A percentile compares a stretch with the other conserved stretches of the same genome.
These are phyloP conservation scores for Tetrapisispora arboricola DNA, from an alignment of 805 yeast genomes.

Conservation along the genomic window DNA sequence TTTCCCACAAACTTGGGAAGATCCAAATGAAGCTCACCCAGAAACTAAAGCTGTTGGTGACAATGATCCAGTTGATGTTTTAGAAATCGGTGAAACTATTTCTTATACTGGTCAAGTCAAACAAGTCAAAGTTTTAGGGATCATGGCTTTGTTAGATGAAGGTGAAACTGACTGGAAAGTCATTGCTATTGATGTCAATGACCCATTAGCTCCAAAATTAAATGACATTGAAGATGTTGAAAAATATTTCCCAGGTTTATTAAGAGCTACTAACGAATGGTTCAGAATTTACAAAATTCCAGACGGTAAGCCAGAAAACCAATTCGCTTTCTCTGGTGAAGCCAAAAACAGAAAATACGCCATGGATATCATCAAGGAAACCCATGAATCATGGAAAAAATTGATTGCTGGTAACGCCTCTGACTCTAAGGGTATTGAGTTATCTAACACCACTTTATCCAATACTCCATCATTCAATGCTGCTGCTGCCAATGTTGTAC, in stretches of 20 bases:
- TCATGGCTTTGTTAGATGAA: slow-evolving; percentile 88
- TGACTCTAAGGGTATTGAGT: slow-evolving; percentile 55
- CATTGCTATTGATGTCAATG: slow-evolving; percentile 77
- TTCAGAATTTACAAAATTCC: slow-evolving; percentile 96
- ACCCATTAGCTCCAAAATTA: slow-evolving; percentile 80
- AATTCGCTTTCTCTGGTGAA: slow-evolving; percentile 93
- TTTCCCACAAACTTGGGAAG: slow-evolving; percentile 91
- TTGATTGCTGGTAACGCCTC: slow-evolving; percentile 54
- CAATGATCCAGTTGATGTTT: slow-evolving; percentile 78
- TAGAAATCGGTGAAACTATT: slow-evolving; percentile 67
- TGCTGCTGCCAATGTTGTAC: slow-evolving; percentile 40
- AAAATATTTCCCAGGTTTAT: slow-evolving; percentile 79
- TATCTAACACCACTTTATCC: slow-evolving; percentile 65
- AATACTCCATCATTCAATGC: slow-evolving; percentile 45
- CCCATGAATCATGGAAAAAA: slow-evolving; percentile 74
- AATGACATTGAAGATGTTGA: slow-evolving; percentile 88
- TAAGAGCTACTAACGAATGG: slow-evolving; percentile 95
- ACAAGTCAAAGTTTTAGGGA: slow-evolving; percentile 87
- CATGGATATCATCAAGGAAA: slow-evolving; percentile 70
- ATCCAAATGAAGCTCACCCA: slow-evolving; percentile 52
- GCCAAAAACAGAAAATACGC: slow-evolving; percentile 84
- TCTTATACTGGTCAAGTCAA: slow-evolving; percentile 63
- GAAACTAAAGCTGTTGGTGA: slow-evolving; percentile 67
- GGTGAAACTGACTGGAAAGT: slow-evolving; percentile 91
- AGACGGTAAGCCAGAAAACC: slow-evolving; percentile 94